Evolutionary conservation across 805 yeast species (phyloP).

Genomic region (Nakazawaea peltata): DNA sequence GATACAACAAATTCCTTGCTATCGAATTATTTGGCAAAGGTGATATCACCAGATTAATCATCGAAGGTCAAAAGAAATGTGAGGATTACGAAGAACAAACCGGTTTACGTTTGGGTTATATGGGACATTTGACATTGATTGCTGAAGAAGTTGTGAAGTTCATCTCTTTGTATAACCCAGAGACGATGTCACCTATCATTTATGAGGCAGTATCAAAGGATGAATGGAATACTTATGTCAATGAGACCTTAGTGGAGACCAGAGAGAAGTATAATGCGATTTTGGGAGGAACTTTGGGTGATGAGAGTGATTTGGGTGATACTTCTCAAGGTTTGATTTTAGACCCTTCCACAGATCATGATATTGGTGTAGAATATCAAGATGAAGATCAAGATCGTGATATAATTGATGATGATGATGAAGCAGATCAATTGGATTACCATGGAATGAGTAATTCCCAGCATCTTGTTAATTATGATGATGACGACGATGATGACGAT

Average conservation of each 20-base stretch:
- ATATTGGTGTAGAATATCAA: slow-evolving; percentile 14
- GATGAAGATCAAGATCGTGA: slow-evolving; percentile 13
- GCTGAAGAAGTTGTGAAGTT: slow-evolving; percentile 96
- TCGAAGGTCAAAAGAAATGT: slow-evolving; percentile 54
- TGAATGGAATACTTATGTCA: slow-evolving; percentile 78
- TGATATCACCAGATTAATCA: slow-evolving; percentile 46
- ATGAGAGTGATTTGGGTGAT: slow-evolving; percentile 30
- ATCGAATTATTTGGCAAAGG: slow-evolving; percentile 66
- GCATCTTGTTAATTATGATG: slow-evolving; percentile 7
- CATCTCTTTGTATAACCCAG: slow-evolving; percentile 49
- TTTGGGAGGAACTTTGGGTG: slow-evolving; percentile 68
- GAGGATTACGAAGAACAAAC: slow-evolving; percentile 50
- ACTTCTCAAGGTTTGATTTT: slow-evolving; percentile 15
- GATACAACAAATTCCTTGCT: slow-evolving; percentile 73
- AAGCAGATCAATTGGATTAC: slow-evolving; percentile 12
- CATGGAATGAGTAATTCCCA: slow-evolving; percentile 4
- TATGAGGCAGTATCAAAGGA: slow-evolving; percentile 41
- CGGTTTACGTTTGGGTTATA: slow-evolving; percentile 77
- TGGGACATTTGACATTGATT: slow-evolving; percentile 93
- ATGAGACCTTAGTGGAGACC: slow-evolving; percentile 75
- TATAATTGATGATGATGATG: slow-evolving; percentile 13
- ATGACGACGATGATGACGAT: slow-evolving; percentile 18
- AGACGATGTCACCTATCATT: slow-evolving; percentile 45
- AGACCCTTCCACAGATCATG: slow-evolving; percentile 17
- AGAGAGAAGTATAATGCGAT: slow-evolving; percentile 92